Percentiles rank a stretch among this genome's conserved stretches.
phyloP scores from a whole-genome alignment of 192 early-diverging fungal species.

The Backusella mclennaniae region DNA sequence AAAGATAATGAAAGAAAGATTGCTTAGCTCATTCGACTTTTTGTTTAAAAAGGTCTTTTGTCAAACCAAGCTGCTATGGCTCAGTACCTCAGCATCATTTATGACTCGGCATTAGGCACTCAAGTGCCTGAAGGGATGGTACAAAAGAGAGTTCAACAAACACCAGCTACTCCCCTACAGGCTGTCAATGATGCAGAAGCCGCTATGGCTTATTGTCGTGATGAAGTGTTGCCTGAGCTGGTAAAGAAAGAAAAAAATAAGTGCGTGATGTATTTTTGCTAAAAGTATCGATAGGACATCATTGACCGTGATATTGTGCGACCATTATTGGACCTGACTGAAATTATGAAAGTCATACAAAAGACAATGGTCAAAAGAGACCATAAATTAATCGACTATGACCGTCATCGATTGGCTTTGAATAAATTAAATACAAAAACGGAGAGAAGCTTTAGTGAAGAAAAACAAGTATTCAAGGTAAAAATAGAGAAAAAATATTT shows the following conservation, averaged over 20 bases:
- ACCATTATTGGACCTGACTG: slow-evolving; percentile 73
- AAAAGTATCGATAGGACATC: slow-evolving; percentile 38
- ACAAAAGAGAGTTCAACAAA: slow-evolving; percentile 41
- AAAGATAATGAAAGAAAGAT: background rate
- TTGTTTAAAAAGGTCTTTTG: slow-evolving; percentile 17
- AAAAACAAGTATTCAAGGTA: slow-evolving; percentile 67
- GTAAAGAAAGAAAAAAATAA: slow-evolving; percentile 19
- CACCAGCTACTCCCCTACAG: slow-evolving; percentile 42
- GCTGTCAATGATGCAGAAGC: slow-evolving; percentile 52
- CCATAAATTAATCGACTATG: slow-evolving; percentile 94
- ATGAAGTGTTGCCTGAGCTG: slow-evolving; percentile 63
- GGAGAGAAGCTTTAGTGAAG: slow-evolving; percentile 60
- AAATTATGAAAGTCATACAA: slow-evolving; percentile 72
- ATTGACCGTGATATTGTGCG: slow-evolving; percentile 80
- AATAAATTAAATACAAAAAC: slow-evolving; percentile 76
- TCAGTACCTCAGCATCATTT: slow-evolving; percentile 15
- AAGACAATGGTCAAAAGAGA: slow-evolving; percentile 85
- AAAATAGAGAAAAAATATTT: background rate
- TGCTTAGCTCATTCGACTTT: background rate
- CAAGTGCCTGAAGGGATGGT: slow-evolving; percentile 51
- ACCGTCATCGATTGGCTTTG: slow-evolving; percentile 71
- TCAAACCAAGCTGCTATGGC: slow-evolving; percentile 28
- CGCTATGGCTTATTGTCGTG: slow-evolving; percentile 46
- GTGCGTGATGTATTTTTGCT: background rate
- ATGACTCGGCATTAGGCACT: slow-evolving; percentile 27